A percentile compares a stretch with the other conserved stretches of the same genome.
phyloP scores from a whole-genome alignment of 257 asterid species.

The Gentiana macrophylla region DNA sequence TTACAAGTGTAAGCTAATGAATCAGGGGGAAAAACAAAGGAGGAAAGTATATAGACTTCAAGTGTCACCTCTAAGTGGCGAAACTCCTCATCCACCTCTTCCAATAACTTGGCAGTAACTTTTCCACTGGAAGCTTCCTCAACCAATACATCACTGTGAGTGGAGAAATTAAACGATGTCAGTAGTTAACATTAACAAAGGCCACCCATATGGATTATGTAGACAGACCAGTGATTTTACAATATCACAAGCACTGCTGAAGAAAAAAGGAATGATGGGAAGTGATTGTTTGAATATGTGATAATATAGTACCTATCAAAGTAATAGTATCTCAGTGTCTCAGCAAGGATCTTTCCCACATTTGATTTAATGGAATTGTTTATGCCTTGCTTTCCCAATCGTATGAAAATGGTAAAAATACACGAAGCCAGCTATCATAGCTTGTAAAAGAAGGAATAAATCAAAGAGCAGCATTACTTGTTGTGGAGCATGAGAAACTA shows the following conservation, averaged over 20 bases:
- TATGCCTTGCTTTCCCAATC: constrained; percentile 32
- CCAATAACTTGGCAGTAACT: constrained; percentile 34
- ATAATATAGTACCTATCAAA: constrained; percentile 54
- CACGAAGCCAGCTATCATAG: not conserved
- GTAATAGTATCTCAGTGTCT: constrained; percentile 63
- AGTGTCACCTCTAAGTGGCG: constrained; percentile 58
- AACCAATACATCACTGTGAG: constrained; percentile 58
- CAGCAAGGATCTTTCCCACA: constrained; percentile 70
- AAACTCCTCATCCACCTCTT: constrained; percentile 56
- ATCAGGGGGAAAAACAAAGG: not conserved
- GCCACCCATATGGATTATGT: not conserved
- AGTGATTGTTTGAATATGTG: not conserved
- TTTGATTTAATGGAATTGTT: constrained; percentile 57
- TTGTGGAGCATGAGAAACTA: not conserved
- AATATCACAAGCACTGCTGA: not conserved
- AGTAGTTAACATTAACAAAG: not conserved
- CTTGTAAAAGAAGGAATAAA: too few relatives aligned
- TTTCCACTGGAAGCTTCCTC: constrained; percentile 89
- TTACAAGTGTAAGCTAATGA: not conserved
- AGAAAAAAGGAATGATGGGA: not conserved
- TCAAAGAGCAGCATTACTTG: not conserved
- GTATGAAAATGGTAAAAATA: not conserved
- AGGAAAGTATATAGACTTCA: not conserved
- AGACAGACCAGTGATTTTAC: not conserved
- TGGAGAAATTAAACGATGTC: not conserved